Conservation (phyloP, 345 rosid species). For the Punica granatum region DNA sequence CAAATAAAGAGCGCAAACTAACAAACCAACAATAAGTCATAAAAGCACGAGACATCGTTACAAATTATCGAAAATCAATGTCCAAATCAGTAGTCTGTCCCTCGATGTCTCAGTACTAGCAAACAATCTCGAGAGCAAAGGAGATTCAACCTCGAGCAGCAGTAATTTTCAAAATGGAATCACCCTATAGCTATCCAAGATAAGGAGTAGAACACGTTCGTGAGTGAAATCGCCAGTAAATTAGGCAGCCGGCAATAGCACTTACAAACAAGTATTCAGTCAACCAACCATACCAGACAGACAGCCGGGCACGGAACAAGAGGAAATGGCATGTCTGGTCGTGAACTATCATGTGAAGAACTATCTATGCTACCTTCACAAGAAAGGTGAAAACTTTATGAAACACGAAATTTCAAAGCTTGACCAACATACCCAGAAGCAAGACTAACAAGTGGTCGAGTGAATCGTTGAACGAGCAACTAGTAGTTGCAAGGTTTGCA, state of each 20-base stretch:
- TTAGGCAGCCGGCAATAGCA: background rate
- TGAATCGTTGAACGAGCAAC: too few species aligned
- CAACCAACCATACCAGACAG: background rate
- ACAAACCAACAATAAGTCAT: too few species aligned
- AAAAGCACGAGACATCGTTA: too few species aligned
- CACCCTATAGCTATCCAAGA: too few species aligned
- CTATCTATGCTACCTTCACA: background rate
- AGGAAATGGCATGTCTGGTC: background rate
- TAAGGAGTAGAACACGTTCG: too few species aligned
- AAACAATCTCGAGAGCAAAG: background rate
- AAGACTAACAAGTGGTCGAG: too few species aligned
- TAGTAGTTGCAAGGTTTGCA: too few species aligned
- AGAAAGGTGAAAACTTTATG: background rate
- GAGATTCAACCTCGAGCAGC: background rate
- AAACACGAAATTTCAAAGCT: background rate
- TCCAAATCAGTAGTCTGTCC: too few species aligned
- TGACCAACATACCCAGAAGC: background rate
- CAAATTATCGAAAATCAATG: too few species aligned
- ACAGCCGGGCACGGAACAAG: background rate
- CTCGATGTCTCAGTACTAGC: too few species aligned
- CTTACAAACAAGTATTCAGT: background rate
- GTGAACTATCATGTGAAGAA: background rate
- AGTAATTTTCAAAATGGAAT: too few species aligned
- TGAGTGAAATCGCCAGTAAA: background rate
- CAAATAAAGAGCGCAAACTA: too few species aligned